Evolutionary conservation across 495 filamentous ascomycete species (phyloP).

Genomic region (Annulohypoxylon nitens): DNA sequence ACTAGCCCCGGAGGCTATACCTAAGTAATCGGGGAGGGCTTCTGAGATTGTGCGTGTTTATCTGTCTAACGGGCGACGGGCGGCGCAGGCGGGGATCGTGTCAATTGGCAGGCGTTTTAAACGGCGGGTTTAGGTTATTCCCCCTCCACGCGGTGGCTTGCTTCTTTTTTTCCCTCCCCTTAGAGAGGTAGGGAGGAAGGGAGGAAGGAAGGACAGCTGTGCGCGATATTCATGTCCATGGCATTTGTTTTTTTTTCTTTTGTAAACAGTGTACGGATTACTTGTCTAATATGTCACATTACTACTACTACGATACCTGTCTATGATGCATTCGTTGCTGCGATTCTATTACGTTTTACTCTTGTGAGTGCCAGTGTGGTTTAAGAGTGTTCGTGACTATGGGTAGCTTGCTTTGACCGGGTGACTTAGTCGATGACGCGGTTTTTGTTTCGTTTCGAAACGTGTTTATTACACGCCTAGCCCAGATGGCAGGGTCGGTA

Average conservation of each 20-base stretch:
- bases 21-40: neutral
- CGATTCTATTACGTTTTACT: neutral
- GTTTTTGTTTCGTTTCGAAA: neutral
- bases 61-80: neutral
- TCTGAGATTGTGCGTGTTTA: constrained; percentile 11
- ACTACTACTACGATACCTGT: neutral
- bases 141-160: neutral
- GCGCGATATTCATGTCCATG: constrained; percentile 8
- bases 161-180: neutral
- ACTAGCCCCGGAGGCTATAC: constrained; percentile 25
- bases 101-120: constrained; percentile 26
- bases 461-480: neutral
- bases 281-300: constrained; percentile 8
- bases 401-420: neutral
- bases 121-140: neutral
- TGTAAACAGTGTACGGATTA: constrained; percentile 17
- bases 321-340: neutral
- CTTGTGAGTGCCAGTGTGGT: too few species aligned
- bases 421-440: neutral
- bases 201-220: neutral
- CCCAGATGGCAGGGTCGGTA: too few species aligned
- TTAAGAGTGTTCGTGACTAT: neutral
- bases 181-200: too few species aligned
- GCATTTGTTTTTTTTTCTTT: constrained; percentile 17
- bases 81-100: neutral